Evolutionary conservation across 306 rosid genomes (phyloP).

Genomic region (Potentilla sterilis): DNA sequence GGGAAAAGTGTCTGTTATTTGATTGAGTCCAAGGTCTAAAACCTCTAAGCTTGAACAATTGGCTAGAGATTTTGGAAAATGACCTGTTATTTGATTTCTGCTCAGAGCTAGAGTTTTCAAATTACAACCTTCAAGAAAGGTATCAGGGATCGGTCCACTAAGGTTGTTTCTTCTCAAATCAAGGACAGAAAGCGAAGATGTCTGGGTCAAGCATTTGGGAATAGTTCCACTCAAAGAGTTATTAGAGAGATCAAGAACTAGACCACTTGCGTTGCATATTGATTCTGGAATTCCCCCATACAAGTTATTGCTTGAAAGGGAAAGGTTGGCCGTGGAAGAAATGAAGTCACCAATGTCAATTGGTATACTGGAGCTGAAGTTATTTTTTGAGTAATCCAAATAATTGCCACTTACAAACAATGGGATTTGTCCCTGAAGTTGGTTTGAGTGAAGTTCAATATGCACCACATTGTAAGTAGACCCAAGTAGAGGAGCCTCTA

Average conservation of each 20-base stretch:
- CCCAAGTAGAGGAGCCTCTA: neutral
- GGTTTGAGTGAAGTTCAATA: neutral
- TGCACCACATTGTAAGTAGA: neutral
- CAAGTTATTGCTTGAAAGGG: neutral
- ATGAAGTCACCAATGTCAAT: neutral
- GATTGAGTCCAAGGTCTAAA: conserved; percentile 1
- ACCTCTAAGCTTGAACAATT: neutral
- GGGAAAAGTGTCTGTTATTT: conserved; percentile 13
- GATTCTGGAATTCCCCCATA: neutral
- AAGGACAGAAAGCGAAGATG: neutral
- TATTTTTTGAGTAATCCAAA: neutral
- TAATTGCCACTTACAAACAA: neutral
- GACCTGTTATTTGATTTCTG: neutral
- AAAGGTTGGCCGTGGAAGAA: neutral
- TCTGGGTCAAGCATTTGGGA: neutral
- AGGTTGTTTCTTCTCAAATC: neutral
- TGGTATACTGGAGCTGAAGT: neutral
- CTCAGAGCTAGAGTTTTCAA: neutral
- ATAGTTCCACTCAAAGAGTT: neutral
- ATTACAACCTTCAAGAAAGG: neutral
- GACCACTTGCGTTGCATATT: neutral
- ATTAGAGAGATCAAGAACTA: neutral
- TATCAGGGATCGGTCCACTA: neutral
- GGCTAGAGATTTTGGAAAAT: neutral
- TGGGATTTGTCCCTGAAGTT: neutral